These are phyloP conservation scores for Corymbia maculata DNA, from an alignment of 345 rosid genomes.

Conservation along the genomic window DNA sequence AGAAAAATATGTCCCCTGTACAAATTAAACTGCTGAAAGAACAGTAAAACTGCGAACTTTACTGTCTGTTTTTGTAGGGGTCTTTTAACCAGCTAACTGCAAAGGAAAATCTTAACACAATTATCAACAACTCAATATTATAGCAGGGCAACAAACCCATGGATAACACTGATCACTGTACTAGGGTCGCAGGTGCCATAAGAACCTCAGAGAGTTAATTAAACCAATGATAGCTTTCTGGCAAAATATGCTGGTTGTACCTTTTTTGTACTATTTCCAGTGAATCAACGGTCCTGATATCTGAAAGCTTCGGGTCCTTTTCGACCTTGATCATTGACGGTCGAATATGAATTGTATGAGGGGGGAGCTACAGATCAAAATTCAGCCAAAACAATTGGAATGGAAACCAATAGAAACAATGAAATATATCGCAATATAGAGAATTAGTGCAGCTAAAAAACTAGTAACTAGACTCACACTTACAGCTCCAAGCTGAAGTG, in stretches of 20 bases:
- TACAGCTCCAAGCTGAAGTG: not conserved
- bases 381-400: not conserved
- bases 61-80: not conserved
- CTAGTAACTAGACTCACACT: not conserved
- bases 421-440: not conserved
- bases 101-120: not conserved
- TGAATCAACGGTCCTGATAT: conserved; percentile 19
- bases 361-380: conserved; percentile 25
- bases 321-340: conserved; percentile 66
- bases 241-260: conserved; percentile 14
- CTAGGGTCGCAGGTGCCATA: not conserved
- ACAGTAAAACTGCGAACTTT: not conserved
- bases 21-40: not conserved
- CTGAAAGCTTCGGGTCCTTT: conserved; percentile 14
- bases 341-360: conserved; percentile 40
- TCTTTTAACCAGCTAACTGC: not conserved
- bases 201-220: not conserved
- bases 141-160: not conserved
- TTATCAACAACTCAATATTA: not conserved
- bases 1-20: not conserved
- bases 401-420: not conserved
- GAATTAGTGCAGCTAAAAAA: not conserved
- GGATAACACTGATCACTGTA: not conserved
- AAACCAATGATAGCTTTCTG: not conserved
- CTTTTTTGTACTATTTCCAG: conserved; percentile 66